Evolutionary conservation across 345 rosid genomes (phyloP).

Genomic region (Abelmoschus esculentus): DNA sequence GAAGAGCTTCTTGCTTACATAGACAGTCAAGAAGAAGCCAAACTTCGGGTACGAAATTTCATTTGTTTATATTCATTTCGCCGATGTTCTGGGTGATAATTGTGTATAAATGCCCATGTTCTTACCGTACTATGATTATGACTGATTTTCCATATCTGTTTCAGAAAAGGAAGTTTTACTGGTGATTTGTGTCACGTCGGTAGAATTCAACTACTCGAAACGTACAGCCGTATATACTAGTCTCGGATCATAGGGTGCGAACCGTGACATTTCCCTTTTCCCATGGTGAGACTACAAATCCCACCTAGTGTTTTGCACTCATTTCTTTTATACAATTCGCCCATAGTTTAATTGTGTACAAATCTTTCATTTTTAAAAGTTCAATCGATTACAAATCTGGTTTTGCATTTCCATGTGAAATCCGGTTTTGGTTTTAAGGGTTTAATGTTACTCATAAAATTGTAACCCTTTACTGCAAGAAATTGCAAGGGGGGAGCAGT

Average conservation of each 20-base stretch:
- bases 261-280: constrained; percentile 3
- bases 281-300: background rate
- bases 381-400: background rate
- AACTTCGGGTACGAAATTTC: constrained; percentile 42
- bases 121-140: background rate
- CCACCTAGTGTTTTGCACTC: background rate
- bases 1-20: constrained; percentile 95
- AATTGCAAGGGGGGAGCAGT: background rate
- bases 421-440: background rate
- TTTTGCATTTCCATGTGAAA: background rate
- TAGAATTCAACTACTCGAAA: too few relatives aligned
- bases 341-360: background rate
- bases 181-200: constrained; percentile 10
- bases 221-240: too few relatives aligned
- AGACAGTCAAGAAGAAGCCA: constrained; percentile 78
- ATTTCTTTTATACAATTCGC: constrained; percentile 1
- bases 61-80: background rate
- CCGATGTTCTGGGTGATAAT: background rate
- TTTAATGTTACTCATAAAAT: background rate
- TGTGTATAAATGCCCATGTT: background rate
- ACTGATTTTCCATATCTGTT: background rate
- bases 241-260: too few relatives aligned
- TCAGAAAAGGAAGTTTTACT: constrained; percentile 69
- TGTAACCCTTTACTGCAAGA: background rate
- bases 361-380: background rate